Percentiles rank a stretch among this genome's conserved stretches.
Evolutionary conservation across 2,329 filamentous ascomycete species (phyloP).

Genomic region (Drechslerella coelobrocha): DNA sequence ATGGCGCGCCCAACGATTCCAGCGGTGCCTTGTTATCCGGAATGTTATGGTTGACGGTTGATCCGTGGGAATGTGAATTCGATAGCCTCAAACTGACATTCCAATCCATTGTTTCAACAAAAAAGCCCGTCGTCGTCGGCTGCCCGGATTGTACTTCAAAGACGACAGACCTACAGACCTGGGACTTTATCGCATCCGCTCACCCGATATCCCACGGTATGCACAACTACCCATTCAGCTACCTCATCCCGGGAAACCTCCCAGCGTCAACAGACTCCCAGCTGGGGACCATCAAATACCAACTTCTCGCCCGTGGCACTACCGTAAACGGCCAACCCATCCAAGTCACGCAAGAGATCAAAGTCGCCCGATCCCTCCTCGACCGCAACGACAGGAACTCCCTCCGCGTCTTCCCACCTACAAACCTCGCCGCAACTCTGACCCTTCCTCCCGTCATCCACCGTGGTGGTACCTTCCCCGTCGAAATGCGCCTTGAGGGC

Average conservation of each 20-base stretch:
- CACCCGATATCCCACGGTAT: slow-evolving; percentile 64
- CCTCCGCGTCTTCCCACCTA: slow-evolving; percentile 93
- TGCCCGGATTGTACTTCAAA: slow-evolving; percentile 78
- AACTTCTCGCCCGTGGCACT: slow-evolving; percentile 72
- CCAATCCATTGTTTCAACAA: slow-evolving; percentile 73
- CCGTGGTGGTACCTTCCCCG: slow-evolving; percentile 80
- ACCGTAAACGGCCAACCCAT: slow-evolving; percentile 69
- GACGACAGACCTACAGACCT: slow-evolving; percentile 75
- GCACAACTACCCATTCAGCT: slow-evolving; percentile 87
- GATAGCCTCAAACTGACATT: slow-evolving; percentile 77
- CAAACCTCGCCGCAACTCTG: slow-evolving; percentile 86
- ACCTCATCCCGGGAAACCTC: slow-evolving; percentile 82
- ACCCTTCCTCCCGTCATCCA: slow-evolving; percentile 83
- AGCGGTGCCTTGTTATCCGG: slow-evolving; percentile 86
- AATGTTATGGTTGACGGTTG: slow-evolving; percentile 76
- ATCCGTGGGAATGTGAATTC: slow-evolving; percentile 69
- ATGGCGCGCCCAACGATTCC: slow-evolving; percentile 75
- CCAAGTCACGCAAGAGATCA: slow-evolving; percentile 71
- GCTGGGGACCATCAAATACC: slow-evolving; percentile 77
- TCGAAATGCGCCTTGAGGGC: slow-evolving; percentile 84
- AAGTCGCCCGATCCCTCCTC: slow-evolving; percentile 79
- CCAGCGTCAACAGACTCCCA: slow-evolving; percentile 80
- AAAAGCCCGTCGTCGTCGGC: slow-evolving; percentile 79
- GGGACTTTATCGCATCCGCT: slow-evolving; percentile 72
- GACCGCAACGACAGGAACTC: slow-evolving; percentile 84